Conservation (phyloP, 805 yeast species). For the Suhomyces sp. region DNA sequence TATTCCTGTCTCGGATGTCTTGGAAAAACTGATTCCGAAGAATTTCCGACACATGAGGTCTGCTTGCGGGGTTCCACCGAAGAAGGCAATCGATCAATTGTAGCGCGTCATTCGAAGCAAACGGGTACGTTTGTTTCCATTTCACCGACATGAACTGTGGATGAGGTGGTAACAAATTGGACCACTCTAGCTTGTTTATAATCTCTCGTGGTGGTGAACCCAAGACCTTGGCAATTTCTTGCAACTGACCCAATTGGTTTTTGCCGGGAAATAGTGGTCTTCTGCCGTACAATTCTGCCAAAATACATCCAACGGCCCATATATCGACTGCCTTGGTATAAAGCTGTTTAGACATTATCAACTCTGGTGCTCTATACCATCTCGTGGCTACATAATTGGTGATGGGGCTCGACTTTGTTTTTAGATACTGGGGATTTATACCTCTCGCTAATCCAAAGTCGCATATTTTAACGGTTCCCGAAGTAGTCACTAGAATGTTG, state of each 20-base stretch:
- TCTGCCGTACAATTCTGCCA: constrained; percentile 81
- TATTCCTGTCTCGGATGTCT: constrained; percentile 49
- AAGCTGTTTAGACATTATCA: constrained; percentile 56
- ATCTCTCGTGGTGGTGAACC: constrained; percentile 65
- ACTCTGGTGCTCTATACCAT: constrained; percentile 95
- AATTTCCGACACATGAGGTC: constrained; percentile 57
- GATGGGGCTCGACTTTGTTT: constrained; percentile 43
- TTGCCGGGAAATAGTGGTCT: constrained; percentile 78
- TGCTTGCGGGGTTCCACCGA: constrained; percentile 57
- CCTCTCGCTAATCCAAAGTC: constrained; percentile 95
- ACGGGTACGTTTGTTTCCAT: constrained; percentile 63
- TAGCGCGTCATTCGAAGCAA: constrained; percentile 50
- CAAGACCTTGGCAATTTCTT: constrained; percentile 61
- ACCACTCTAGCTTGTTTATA: constrained; percentile 32
- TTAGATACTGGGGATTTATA: constrained; percentile 35
- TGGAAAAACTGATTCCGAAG: constrained; percentile 56
- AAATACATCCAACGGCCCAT: constrained; percentile 93
- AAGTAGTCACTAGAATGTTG: constrained; percentile 70
- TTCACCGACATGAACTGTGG: constrained; percentile 31
- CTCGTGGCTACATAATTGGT: constrained; percentile 91
- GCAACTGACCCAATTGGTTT: constrained; percentile 67
- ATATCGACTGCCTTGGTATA: constrained; percentile 75
- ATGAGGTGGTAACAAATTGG: constrained; percentile 33
- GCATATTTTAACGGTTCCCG: constrained; percentile 79
- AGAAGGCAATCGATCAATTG: constrained; percentile 55